A percentile compares a stretch with the other conserved stretches of the same genome.
Conservation (phyloP, 2,329 filamentous ascomycete species). For the Aspergillus felis region DNA sequence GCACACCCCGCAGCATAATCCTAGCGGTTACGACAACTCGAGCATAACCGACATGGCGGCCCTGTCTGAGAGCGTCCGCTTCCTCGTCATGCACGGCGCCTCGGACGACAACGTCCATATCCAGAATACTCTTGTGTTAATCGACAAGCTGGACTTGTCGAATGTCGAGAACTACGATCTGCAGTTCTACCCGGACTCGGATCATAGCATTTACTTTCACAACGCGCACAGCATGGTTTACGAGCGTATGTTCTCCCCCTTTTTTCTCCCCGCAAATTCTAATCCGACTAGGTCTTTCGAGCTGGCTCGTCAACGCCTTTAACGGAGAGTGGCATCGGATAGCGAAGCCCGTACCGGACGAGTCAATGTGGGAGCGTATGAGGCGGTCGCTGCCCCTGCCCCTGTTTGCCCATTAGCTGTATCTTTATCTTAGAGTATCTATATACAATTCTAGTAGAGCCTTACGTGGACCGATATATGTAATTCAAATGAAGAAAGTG, state of each 20-base stretch:
- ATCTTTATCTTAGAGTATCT: too few species aligned
- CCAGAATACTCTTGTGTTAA: slow-evolving; percentile 82
- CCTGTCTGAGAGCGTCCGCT: slow-evolving; percentile 72
- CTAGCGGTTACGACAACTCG: slow-evolving; percentile 69
- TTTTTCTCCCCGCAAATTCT: neutral
- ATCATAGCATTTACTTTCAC: slow-evolving; percentile 93
- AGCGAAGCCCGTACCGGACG: slow-evolving; percentile 47
- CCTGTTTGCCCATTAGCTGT: too few species aligned
- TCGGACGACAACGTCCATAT: slow-evolving; percentile 97
- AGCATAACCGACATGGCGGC: slow-evolving; percentile 71
- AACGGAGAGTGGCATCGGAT: slow-evolving; percentile 85
- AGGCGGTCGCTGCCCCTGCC: slow-evolving; percentile 15
- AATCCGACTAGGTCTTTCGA: slow-evolving; percentile 42
- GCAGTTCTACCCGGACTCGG: slow-evolving; percentile 92
- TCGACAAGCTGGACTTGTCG: slow-evolving; percentile 80
- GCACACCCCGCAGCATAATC: slow-evolving; percentile 85
- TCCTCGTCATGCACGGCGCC: slow-evolving; percentile 94
- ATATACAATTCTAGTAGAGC: neutral
- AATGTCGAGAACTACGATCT: slow-evolving; percentile 92
- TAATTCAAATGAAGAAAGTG: too few species aligned
- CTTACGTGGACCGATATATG: too few species aligned
- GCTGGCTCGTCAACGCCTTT: slow-evolving; percentile 96
- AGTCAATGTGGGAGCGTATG: slow-evolving; percentile 24
- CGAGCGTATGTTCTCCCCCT: slow-evolving; percentile 62
- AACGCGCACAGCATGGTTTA: slow-evolving; percentile 89